Evolutionary conservation across 371 early-diverging fungal species (phyloP).

Genomic region (Mucor velutinosus): DNA sequence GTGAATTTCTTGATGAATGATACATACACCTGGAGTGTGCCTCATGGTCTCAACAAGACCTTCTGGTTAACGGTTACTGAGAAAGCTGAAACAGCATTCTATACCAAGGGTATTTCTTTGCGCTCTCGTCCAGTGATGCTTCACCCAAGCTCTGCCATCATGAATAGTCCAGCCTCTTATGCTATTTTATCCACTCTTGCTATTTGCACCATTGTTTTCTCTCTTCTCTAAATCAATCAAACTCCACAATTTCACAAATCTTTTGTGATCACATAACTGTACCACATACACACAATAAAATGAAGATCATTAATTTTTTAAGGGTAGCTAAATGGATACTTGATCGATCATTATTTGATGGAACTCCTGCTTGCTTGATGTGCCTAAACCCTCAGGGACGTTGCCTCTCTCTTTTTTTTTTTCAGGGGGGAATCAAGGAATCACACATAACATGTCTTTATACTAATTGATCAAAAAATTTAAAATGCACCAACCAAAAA

Average conservation of each 20-base stretch:
- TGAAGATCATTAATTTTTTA: background rate
- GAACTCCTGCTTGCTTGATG: background rate
- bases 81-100: constrained; percentile 8
- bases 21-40: constrained; percentile 32
- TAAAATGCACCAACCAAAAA: background rate
- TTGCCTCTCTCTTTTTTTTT: too few species aligned
- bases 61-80: constrained; percentile 30
- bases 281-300: background rate
- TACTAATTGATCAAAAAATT: constrained; percentile 4
- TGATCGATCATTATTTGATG: background rate
- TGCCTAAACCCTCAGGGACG: background rate
- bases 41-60: constrained; percentile 27
- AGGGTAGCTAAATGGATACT: background rate
- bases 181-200: background rate
- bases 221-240: background rate
- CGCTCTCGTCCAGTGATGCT: constrained; percentile 31
- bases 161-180: background rate
- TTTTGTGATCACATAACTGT: background rate
- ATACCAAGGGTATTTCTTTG: constrained; percentile 10
- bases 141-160: constrained; percentile 25
- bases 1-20: constrained; percentile 14
- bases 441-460: background rate
- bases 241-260: background rate
- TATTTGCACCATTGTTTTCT: background rate
- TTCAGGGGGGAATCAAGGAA: background rate